phyloP scores from a whole-genome alignment of 2,329 filamentous ascomycete genomes.

The Fusarium foetens region DNA sequence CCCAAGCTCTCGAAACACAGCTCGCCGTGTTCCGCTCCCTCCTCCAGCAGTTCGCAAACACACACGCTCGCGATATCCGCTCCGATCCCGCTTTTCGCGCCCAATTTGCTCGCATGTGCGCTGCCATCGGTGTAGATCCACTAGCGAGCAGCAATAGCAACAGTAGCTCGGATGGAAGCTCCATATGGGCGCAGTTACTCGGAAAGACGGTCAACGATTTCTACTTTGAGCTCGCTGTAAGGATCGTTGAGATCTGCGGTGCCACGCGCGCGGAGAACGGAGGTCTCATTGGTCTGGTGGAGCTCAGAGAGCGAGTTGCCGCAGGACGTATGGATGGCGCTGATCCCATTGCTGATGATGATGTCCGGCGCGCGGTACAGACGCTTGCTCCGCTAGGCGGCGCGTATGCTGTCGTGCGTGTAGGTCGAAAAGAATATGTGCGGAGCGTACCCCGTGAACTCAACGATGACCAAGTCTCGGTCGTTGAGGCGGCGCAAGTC shows the following conservation, averaged over 20 bases:
- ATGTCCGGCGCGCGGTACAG: slow-evolving; percentile 88
- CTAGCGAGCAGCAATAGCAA: slow-evolving; percentile 65
- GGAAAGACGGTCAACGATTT: slow-evolving; percentile 96
- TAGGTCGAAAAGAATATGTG: slow-evolving; percentile 88
- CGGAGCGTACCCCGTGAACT: slow-evolving; percentile 94
- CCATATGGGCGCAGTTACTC: slow-evolving; percentile 92
- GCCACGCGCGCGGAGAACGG: slow-evolving; percentile 91
- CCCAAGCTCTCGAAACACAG: slow-evolving; percentile 88
- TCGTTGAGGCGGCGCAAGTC: slow-evolving; percentile 90
- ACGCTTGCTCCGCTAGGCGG: slow-evolving; percentile 88
- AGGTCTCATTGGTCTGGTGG: slow-evolving; percentile 84
- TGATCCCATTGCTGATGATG: slow-evolving; percentile 87
- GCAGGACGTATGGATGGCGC: slow-evolving; percentile 79
- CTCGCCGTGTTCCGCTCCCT: slow-evolving; percentile 95
- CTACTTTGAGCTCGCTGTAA: slow-evolving; percentile 97
- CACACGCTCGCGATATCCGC: slow-evolving; percentile 94
- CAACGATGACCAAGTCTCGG: slow-evolving; percentile 91
- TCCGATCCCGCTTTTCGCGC: slow-evolving; percentile 94
- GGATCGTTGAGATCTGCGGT: slow-evolving; percentile 91
- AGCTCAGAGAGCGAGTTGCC: slow-evolving; percentile 80
- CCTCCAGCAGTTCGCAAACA: slow-evolving; percentile 93
- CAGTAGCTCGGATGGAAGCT: slow-evolving; percentile 64
- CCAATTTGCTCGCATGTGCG: slow-evolving; percentile 98
- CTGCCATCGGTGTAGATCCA: slow-evolving; percentile 95
- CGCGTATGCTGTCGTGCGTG: slow-evolving; percentile 84